Evolutionary conservation across 495 filamentous ascomycete genomes (phyloP).

Genomic region (Polyplosphaeria fusca): DNA sequence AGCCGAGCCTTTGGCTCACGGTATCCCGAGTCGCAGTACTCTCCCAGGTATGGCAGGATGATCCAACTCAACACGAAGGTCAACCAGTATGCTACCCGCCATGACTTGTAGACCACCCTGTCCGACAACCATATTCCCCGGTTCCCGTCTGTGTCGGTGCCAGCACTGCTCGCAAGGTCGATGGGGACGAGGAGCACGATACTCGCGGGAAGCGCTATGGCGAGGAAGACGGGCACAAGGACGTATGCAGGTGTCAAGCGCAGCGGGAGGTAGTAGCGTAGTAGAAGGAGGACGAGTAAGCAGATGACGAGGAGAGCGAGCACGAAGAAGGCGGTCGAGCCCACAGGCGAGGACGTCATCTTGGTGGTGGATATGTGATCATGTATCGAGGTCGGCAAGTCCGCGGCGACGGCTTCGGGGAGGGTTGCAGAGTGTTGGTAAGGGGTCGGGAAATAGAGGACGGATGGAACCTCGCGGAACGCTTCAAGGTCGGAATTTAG

Average conservation of each 20-base stretch:
- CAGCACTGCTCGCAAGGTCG: conserved; percentile 82
- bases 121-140: conserved; percentile 67
- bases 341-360: conserved; percentile 47
- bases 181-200: conserved; percentile 95
- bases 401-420: too few relatives aligned
- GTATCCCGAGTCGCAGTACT: conserved; percentile 91
- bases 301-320: conserved; percentile 70
- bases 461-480: background rate
- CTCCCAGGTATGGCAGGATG: conserved; percentile 87
- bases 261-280: conserved; percentile 84
- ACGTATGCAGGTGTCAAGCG: conserved; percentile 88
- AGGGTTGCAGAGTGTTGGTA: background rate
- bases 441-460: background rate
- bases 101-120: conserved; percentile 70
- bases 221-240: conserved; percentile 88
- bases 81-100: conserved; percentile 94
- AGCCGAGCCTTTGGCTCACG: conserved; percentile 77
- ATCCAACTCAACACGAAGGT: conserved; percentile 94
- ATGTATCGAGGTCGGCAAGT: background rate
- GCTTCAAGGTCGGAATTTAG: background rate
- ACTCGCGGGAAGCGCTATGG: conserved; percentile 84
- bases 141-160: conserved; percentile 61
- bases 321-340: conserved; percentile 71
- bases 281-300: conserved; percentile 71
- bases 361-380: background rate